These are phyloP conservation scores for Stephanodiscus minutulus DNA, from an alignment of 108 stramenopile species.

Conservation along the genomic window DNA sequence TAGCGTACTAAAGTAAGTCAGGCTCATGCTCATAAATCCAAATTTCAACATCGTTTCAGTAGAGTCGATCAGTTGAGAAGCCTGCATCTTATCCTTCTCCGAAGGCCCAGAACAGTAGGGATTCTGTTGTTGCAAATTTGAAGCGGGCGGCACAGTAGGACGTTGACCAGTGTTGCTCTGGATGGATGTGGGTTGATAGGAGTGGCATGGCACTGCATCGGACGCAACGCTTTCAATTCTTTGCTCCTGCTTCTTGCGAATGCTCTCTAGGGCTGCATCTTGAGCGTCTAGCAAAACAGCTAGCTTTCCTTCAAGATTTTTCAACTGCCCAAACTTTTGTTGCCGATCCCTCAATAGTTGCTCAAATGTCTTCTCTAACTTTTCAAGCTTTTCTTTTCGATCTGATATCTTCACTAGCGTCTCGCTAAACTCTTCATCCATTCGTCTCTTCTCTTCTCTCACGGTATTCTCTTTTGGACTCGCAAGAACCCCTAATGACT, in stretches of 20 bases:
- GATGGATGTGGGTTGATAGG: slow-evolving; percentile 24
- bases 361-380: slow-evolving; percentile 61
- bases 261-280: slow-evolving; percentile 76
- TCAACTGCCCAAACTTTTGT: slow-evolving; percentile 81
- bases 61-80: slow-evolving; percentile 83
- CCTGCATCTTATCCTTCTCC: slow-evolving; percentile 73
- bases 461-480: slow-evolving; percentile 62
- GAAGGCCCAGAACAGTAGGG: slow-evolving; percentile 32
- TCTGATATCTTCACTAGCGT: slow-evolving; percentile 85
- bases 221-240: neutral
- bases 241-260: slow-evolving; percentile 30
- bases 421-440: slow-evolving; percentile 85
- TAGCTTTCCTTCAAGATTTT: slow-evolving; percentile 81
- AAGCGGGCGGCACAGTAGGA: neutral
- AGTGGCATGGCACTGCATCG: neutral
- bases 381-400: slow-evolving; percentile 72
- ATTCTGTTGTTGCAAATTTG: slow-evolving; percentile 2
- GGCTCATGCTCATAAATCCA: slow-evolving; percentile 89
- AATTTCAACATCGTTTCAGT: slow-evolving; percentile 93
- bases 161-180: neutral
- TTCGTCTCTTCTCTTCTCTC: slow-evolving; percentile 79
- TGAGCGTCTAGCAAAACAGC: slow-evolving; percentile 91
- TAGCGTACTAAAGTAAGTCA: slow-evolving; percentile 87
- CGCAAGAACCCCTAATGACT: slow-evolving; percentile 57
- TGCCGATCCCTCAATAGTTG: slow-evolving; percentile 66